These are phyloP conservation scores for Tricholoma bakamatsutake DNA, from an alignment of 768 basidiomycete species.

Conservation along the genomic window DNA sequence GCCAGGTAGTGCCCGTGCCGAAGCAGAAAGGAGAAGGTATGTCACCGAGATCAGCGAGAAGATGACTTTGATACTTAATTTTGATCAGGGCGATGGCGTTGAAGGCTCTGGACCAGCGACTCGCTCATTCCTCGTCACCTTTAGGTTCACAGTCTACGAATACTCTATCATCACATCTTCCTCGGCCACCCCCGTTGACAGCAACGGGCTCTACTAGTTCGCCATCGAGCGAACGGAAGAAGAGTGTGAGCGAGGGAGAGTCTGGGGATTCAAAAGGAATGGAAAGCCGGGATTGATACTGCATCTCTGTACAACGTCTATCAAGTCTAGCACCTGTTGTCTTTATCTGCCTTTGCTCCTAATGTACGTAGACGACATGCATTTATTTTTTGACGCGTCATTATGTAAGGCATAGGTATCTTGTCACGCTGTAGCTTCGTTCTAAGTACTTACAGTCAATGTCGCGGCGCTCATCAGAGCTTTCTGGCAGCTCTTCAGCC, in stretches of 20 bases:
- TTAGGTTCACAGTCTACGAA: conserved; percentile 30
- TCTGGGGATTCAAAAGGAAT: conserved; percentile 26
- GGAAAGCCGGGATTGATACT: conserved; percentile 20
- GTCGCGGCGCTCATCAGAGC: conserved; percentile 21
- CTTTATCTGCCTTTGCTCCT: conserved; percentile 2
- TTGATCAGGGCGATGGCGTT: conserved; percentile 80
- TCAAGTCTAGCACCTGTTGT: conserved; percentile 6
- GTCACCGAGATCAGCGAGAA: conserved; percentile 16
- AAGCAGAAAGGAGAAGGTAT: conserved; percentile 92
- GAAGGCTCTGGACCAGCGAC: conserved; percentile 91
- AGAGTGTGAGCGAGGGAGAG: conserved; percentile 32
- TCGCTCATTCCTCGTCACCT: conserved; percentile 61
- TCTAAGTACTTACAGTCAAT: conserved; percentile 13
- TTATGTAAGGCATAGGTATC: conserved; percentile 9
- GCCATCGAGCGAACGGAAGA: conserved; percentile 24
- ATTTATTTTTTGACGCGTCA: not conserved
- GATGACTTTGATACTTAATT: conserved; percentile 6
- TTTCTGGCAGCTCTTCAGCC: conserved; percentile 14
- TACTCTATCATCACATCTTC: conserved; percentile 21
- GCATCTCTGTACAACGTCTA: not conserved
- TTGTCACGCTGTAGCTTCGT: not conserved
- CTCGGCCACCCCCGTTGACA: conserved; percentile 27
- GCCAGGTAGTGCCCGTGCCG: conserved; percentile 88
- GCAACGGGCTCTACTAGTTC: conserved; percentile 19
- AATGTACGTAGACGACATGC: conserved; percentile 6